These are phyloP conservation scores for Debaryomycetaceae sp. DNA, from an alignment of 1,139 yeast genomes.

Conservation along the genomic window DNA sequence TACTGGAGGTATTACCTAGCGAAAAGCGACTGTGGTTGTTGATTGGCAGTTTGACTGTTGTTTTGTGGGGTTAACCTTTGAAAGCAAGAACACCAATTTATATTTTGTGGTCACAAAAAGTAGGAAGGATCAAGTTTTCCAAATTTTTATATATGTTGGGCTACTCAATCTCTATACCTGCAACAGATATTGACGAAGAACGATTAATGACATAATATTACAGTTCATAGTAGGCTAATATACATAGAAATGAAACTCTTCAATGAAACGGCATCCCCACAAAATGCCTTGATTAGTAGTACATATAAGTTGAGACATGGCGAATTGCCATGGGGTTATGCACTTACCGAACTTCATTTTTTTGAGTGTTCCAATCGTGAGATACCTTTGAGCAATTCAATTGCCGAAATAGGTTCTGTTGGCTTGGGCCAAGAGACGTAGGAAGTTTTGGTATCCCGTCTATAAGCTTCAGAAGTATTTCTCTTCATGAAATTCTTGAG, in stretches of 20 bases:
- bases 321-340: not conserved
- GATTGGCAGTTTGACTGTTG: no score
- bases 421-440: constrained; percentile 17
- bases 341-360: not conserved
- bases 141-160: no score
- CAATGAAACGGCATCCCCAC: not conserved
- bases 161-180: no score
- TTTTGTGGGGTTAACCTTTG: no score
- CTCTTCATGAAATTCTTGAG: constrained; percentile 18
- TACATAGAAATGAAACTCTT: not conserved
- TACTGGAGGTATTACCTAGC: no score
- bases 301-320: not conserved
- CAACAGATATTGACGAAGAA: no score
- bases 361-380: constrained; percentile 14
- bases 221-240: not conserved
- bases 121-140: no score
- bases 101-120: no score
- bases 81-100: no score
- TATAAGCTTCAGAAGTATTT: constrained; percentile 10
- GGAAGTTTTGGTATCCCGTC: constrained; percentile 1
- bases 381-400: constrained; percentile 20
- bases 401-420: constrained; percentile 13
- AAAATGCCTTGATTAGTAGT: not conserved
- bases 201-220: not conserved
- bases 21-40: no score